Percentiles rank a stretch among this genome's conserved stretches.
Conservation (phyloP, 257 asterid genomes). For the Prunella vulgaris region DNA sequence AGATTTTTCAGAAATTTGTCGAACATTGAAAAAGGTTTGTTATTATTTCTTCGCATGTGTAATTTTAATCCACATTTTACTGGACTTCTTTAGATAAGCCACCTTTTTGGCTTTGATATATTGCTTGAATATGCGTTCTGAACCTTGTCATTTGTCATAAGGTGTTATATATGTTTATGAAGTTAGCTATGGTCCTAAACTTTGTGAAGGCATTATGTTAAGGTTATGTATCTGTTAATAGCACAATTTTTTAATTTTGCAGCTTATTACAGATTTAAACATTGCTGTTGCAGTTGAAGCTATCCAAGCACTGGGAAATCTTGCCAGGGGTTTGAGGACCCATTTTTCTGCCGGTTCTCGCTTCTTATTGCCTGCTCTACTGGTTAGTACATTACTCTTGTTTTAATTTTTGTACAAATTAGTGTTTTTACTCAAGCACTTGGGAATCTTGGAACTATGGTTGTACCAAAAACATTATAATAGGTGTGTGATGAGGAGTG, state of each 20-base stretch:
- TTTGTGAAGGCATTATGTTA: not conserved
- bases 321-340: constrained; percentile 90
- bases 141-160: constrained; percentile 1
- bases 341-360: constrained; percentile 86
- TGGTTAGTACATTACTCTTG: constrained; percentile 50
- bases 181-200: constrained; percentile 10
- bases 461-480: not conserved
- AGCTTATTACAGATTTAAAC: constrained; percentile 96
- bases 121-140: not conserved
- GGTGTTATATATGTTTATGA: constrained; percentile 6
- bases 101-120: not conserved
- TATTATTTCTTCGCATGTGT: not conserved
- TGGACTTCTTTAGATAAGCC: not conserved
- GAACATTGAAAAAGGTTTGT: constrained; percentile 86
- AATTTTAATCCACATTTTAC: not conserved
- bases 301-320: constrained; percentile 93
- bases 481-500: not conserved
- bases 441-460: constrained; percentile 8
- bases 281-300: constrained; percentile 99
- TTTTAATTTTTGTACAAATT: not conserved
- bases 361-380: constrained; percentile 71
- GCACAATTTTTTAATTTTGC: constrained; percentile 35
- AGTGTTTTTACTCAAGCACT: not conserved
- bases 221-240: constrained; percentile 17
- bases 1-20: constrained; percentile 90